A percentile compares a stretch with the other conserved stretches of the same genome.
Conservation (phyloP, 768 basidiomycete species). For the Ramaria sp. region DNA sequence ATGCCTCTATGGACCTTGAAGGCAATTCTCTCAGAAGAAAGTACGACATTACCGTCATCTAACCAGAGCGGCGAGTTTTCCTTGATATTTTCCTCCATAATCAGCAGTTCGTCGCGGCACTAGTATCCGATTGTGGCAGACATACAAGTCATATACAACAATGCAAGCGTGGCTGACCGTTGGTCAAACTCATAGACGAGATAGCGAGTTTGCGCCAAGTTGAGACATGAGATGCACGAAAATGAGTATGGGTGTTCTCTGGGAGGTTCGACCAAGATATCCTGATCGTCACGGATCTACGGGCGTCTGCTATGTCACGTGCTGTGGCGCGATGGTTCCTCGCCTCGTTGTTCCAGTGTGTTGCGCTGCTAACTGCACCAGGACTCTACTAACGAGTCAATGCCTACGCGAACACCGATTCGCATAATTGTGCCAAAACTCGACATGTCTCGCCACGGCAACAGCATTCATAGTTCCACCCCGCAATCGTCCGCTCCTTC, state of each 20-base stretch:
- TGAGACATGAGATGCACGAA: no score
- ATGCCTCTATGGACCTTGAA: conserved; percentile 64
- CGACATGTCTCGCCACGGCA: background rate
- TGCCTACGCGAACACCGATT: background rate
- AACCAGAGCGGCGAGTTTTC: conserved; percentile 35
- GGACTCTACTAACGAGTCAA: background rate
- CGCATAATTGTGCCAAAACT: background rate
- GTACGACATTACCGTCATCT: conserved; percentile 56
- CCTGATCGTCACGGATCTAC: no score
- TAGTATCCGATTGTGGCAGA: no score
- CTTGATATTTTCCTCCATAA: background rate
- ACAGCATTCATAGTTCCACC: background rate
- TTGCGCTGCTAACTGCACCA: background rate
- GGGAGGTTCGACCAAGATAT: no score
- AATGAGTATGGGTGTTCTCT: no score
- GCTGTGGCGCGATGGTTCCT: background rate
- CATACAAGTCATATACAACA: no score
- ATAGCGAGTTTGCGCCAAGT: no score
- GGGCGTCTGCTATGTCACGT: background rate
- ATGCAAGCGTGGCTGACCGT: no score
- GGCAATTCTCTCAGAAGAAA: conserved; percentile 45
- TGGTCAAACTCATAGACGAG: no score
- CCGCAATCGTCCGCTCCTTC: background rate
- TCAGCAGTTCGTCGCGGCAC: no score
- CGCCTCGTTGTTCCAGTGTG: background rate